Evolutionary conservation across 2,329 filamentous ascomycete species (phyloP).

Genomic region (Coniella lustricola): DNA sequence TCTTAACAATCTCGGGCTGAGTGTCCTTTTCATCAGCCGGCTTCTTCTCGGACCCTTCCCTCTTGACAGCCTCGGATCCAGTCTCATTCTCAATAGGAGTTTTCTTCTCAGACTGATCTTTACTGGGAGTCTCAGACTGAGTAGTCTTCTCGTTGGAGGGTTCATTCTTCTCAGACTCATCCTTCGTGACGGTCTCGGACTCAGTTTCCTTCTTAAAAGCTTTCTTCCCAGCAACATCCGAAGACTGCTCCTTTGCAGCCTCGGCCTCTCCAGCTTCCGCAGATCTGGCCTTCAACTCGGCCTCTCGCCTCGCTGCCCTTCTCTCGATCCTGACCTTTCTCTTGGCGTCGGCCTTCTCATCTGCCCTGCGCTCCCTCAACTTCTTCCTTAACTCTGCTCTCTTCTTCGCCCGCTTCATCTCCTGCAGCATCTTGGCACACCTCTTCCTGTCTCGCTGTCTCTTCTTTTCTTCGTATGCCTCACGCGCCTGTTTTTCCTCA

Average conservation of each 20-base stretch:
- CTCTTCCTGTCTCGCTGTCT: slow-evolving; percentile 43
- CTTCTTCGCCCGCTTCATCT: slow-evolving; percentile 28
- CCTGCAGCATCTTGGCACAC: slow-evolving; percentile 35
- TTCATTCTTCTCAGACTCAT: too few species aligned
- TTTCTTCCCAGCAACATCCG: not conserved
- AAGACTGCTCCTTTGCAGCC: slow-evolving; percentile 16
- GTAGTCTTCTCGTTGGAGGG: too few species aligned
- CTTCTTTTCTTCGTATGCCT: slow-evolving; percentile 39
- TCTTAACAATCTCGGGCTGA: not conserved
- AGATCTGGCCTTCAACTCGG: slow-evolving; percentile 24
- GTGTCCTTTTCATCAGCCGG: not conserved
- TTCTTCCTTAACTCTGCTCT: slow-evolving; percentile 31
- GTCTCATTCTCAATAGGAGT: slow-evolving; percentile 10
- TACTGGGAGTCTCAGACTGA: too few species aligned
- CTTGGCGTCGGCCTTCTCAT: slow-evolving; percentile 16
- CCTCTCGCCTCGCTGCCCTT: slow-evolving; percentile 24
- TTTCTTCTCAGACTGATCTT: too few species aligned
- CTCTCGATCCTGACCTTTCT: slow-evolving; percentile 30
- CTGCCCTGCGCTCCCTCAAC: slow-evolving; percentile 29
- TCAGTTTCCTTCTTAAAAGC: not conserved
- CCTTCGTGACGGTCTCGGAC: not conserved
- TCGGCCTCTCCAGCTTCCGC: slow-evolving; percentile 27
- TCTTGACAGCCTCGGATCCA: slow-evolving; percentile 6
- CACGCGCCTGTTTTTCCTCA: slow-evolving; percentile 41
- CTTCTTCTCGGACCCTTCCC: slow-evolving; percentile 1